These are phyloP conservation scores for Saccharata proteae DNA, from an alignment of 2,329 filamentous ascomycete species.

Conservation along the genomic window DNA sequence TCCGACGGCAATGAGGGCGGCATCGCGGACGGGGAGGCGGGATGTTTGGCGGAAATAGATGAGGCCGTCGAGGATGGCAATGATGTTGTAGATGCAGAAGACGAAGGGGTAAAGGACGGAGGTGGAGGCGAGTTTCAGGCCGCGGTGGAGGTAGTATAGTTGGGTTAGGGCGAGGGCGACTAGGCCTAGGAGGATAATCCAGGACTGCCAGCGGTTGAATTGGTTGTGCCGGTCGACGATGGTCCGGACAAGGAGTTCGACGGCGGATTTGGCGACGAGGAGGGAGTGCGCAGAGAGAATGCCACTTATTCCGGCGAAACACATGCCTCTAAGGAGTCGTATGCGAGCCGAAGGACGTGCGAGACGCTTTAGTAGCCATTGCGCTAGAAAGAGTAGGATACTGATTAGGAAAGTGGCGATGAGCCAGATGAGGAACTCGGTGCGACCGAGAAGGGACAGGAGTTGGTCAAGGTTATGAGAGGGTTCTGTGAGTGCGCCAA, in stretches of 20 bases:
- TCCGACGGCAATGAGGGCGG: slow-evolving; percentile 71
- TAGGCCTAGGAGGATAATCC: slow-evolving; percentile 76
- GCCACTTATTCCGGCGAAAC: slow-evolving; percentile 77
- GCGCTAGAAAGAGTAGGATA: slow-evolving; percentile 47
- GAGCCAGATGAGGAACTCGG: slow-evolving; percentile 83
- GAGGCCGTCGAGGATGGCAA: slow-evolving; percentile 90
- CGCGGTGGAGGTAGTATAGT: slow-evolving; percentile 88
- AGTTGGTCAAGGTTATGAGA: slow-evolving; percentile 80
- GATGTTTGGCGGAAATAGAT: slow-evolving; percentile 93
- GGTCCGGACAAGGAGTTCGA: slow-evolving; percentile 83
- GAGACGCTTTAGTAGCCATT: slow-evolving; percentile 24
- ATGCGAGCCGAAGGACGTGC: slow-evolving; percentile 46
- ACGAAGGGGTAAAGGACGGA: slow-evolving; percentile 93
- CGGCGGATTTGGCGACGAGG: slow-evolving; percentile 88
- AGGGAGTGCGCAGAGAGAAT: slow-evolving; percentile 89
- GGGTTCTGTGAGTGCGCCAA: slow-evolving; percentile 86
- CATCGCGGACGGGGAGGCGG: slow-evolving; percentile 62
- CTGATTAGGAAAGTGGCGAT: slow-evolving; percentile 64
- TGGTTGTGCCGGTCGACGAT: slow-evolving; percentile 79
- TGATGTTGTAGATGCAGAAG: slow-evolving; percentile 98
- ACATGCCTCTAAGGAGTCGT: slow-evolving; percentile 67
- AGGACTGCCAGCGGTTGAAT: slow-evolving; percentile 91
- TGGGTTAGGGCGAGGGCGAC: slow-evolving; percentile 74
- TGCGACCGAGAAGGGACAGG: slow-evolving; percentile 58
- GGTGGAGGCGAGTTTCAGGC: slow-evolving; percentile 87